A percentile compares a stretch with the other conserved stretches of the same genome.
Evolutionary conservation across 805 yeast species (phyloP).

Genomic region (Saccharomycopsis microspora): DNA sequence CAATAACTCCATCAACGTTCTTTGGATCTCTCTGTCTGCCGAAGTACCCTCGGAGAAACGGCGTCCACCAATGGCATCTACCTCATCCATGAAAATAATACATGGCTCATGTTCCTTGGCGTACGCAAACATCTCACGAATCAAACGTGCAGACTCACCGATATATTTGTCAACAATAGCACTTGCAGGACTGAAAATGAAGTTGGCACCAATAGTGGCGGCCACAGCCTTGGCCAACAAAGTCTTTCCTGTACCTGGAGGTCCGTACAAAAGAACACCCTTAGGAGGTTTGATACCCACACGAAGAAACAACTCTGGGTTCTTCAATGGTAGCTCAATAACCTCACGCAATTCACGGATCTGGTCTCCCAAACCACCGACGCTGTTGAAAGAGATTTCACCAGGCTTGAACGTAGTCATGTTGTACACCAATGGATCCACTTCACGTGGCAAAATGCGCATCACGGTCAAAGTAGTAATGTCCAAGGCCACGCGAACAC

Average conservation of each 20-base stretch:
- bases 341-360: conserved; percentile 95
- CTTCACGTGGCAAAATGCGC: conserved; percentile 96
- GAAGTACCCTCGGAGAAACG: conserved; percentile 97
- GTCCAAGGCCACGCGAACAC: conserved; percentile 92
- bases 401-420: conserved; percentile 99
- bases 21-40: conserved; percentile 96
- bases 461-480: conserved; percentile 96
- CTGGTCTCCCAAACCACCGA: conserved; percentile 94
- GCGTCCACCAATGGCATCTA: conserved; percentile 98
- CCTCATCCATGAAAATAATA: conserved; percentile 96
- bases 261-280: conserved; percentile 93
- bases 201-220: conserved; percentile 96
- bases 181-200: conserved; percentile 95
- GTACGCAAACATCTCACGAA: conserved; percentile 96
- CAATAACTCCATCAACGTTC: conserved; percentile 92
- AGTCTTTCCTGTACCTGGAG: conserved; percentile 98
- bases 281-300: conserved; percentile 99
- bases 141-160: conserved; percentile 94
- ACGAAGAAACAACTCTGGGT: conserved; percentile 89
- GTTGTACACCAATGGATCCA: conserved; percentile 94
- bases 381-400: conserved; percentile 85
- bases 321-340: conserved; percentile 91
- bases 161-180: conserved; percentile 97
- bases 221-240: conserved; percentile 97
- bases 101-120: conserved; percentile 98